These are phyloP conservation scores for Acmispon strigosus DNA, from an alignment of 306 rosid genomes.

Conservation along the genomic window DNA sequence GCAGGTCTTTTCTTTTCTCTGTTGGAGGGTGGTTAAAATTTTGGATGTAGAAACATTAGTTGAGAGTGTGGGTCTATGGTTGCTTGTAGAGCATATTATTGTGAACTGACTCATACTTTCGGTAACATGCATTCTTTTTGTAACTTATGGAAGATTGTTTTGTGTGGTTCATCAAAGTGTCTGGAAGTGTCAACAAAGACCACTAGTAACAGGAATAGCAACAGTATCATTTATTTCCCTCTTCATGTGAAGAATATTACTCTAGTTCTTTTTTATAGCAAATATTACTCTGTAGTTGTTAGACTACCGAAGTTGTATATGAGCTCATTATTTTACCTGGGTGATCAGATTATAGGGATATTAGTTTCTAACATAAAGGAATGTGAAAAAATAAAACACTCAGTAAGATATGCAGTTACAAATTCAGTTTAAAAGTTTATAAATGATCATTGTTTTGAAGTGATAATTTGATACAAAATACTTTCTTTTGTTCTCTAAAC, in stretches of 20 bases:
- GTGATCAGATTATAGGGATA: not conserved
- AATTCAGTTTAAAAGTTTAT: too few relatives aligned
- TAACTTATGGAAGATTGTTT: slow-evolving; percentile 34
- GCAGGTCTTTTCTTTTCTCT: slow-evolving; percentile 13
- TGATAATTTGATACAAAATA: too few relatives aligned
- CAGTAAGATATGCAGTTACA: too few relatives aligned
- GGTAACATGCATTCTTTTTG: slow-evolving; percentile 56
- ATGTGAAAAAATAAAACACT: too few relatives aligned
- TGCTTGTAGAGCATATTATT: slow-evolving; percentile 28
- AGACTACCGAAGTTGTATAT: not conserved
- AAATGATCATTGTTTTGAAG: too few relatives aligned
- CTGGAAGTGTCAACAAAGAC: slow-evolving; percentile 29
- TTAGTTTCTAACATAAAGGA: too few relatives aligned
- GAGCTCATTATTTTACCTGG: not conserved
- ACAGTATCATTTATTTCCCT: not conserved
- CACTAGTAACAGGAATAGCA: slow-evolving; percentile 29
- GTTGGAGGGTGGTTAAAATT: slow-evolving; percentile 26
- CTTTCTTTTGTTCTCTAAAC: too few relatives aligned
- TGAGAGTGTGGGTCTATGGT: slow-evolving; percentile 27
- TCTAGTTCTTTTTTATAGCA: too few relatives aligned
- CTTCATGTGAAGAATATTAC: not conserved
- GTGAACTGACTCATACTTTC: slow-evolving; percentile 31
- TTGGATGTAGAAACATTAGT: slow-evolving; percentile 37
- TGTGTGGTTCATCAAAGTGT: slow-evolving; percentile 34
- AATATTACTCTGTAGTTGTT: not conserved